A percentile compares a stretch with the other conserved stretches of the same genome.
phyloP scores from a whole-genome alignment of 768 basidiomycete genomes.

The Sistotremastrum suecicum region DNA sequence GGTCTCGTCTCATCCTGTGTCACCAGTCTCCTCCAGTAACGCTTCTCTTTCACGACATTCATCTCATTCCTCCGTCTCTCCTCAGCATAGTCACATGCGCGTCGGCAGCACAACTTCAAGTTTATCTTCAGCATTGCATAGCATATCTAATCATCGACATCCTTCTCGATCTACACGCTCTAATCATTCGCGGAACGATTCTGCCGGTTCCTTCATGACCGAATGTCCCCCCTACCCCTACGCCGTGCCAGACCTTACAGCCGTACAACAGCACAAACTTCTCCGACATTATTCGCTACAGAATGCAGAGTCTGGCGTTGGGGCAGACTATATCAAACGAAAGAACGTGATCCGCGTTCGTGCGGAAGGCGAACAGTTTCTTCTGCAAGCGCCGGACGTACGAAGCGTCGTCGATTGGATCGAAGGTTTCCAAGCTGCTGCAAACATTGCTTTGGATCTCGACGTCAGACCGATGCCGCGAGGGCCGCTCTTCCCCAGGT shows the following conservation, averaged over 20 bases:
- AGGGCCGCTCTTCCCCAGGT: constrained; percentile 78
- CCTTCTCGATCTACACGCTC: no score
- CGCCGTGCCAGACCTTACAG: background rate
- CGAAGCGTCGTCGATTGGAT: constrained; percentile 89
- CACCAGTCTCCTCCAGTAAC: background rate
- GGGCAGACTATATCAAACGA: constrained; percentile 88
- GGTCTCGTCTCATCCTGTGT: background rate
- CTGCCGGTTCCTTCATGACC: no score
- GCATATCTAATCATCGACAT: no score
- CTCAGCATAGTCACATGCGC: no score
- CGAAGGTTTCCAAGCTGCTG: constrained; percentile 87
- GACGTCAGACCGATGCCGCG: constrained; percentile 88
- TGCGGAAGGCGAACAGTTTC: constrained; percentile 91
- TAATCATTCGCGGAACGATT: no score
- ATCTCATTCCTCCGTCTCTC: no score
- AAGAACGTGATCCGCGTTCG: constrained; percentile 88
- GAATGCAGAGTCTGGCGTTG: constrained; percentile 85
- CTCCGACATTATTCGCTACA: constrained; percentile 71
- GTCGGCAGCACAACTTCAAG: no score
- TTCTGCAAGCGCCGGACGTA: constrained; percentile 78
- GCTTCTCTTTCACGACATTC: no score
- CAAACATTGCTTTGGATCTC: constrained; percentile 83
- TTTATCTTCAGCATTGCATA: no score
- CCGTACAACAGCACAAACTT: constrained; percentile 23
- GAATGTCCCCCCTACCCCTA: no score